Base-by-base conservation (phyloP, 257 asterid species). In the Solanum megistacrolobum region DNA sequence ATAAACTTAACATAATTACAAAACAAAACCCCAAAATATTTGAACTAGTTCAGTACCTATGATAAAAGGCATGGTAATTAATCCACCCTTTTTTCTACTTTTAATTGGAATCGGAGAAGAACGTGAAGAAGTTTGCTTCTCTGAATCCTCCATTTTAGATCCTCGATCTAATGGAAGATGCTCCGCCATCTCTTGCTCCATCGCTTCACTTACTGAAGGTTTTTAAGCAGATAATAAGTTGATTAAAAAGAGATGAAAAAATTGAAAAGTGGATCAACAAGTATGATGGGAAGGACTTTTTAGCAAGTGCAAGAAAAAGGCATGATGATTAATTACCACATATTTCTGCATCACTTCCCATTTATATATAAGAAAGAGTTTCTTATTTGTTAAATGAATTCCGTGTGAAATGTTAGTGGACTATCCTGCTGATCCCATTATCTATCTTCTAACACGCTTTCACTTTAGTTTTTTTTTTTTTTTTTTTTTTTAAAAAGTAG, bases 51-150 rank as follows among this genome's bases (percentile, higher is more conserved):
- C 69, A 23, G 5, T 88, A 94, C 97, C 97, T 92, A 94, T 91
- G 68, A 94, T 93, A 88, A 94, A 94, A 46, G 98, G 98, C 93
- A 94, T 92, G 43, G 98, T 94, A 13, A 92, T 60, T 12, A 94
- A 69, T 20, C 98, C 96, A 31, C 98, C 98, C 87, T 91, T 93
- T 88, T 83, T 29, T 88, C 83, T 81, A 81, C 85, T 81, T 81
- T 81, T 81, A 81, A 81, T 38, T 12, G 81, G 88, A n/a, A 86
- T 41, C 14, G 88, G 25, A 25, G 88, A 79, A 79, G 66, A 14
- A 79, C 14, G 9, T 43, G 85, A 20, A 79, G 66, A 79, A 18
- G 11, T 29, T 81, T 46, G 68, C 16, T 29, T 48, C 41, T 81
- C 85, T 18, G 66, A 9, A 29, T 81, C 85, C 41, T 46, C 85